Evolutionary conservation across 2,329 filamentous ascomycete species (phyloP).

Genomic region (Ophiostoma pallidulum): DNA sequence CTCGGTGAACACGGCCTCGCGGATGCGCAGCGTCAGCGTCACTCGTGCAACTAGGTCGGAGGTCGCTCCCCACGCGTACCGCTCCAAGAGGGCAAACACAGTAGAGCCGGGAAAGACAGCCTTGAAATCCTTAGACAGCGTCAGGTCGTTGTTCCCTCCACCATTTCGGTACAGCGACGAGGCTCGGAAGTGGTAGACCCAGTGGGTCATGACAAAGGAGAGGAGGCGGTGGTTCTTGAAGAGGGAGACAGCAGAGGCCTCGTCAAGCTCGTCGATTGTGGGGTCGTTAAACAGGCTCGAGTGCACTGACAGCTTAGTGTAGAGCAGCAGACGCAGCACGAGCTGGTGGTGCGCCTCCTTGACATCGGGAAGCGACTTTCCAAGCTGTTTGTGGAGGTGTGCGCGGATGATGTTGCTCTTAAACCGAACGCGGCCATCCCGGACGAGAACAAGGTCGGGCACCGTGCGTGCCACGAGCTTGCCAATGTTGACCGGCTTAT

Average conservation of each 20-base stretch:
- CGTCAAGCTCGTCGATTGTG: constrained; percentile 22
- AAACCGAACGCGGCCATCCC: constrained; percentile 27
- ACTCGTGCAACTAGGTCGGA: constrained; percentile 22
- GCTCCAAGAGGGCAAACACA: constrained; percentile 29
- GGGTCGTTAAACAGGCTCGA: constrained; percentile 19
- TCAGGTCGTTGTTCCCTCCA: constrained; percentile 17
- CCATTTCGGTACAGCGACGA: constrained; percentile 24
- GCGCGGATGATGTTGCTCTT: constrained; percentile 27
- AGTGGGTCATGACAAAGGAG: constrained; percentile 28
- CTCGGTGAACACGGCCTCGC: constrained; percentile 27
- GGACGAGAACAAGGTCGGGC: constrained; percentile 26
- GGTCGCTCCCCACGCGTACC: constrained; percentile 22
- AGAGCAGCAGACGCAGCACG: constrained; percentile 27
- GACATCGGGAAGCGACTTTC: constrained; percentile 25
- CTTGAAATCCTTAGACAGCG: constrained; percentile 25
- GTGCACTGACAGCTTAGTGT: constrained; percentile 24
- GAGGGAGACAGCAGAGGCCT: constrained; percentile 19
- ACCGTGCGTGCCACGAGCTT: constrained; percentile 18
- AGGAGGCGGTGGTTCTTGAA: constrained; percentile 24
- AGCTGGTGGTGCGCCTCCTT: constrained; percentile 28
- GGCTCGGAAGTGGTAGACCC: constrained; percentile 28
- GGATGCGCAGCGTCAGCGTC: constrained; percentile 27
- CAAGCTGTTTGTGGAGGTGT: constrained; percentile 25
- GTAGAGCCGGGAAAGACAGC: constrained; percentile 27
- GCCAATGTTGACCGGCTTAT: constrained; percentile 17